Base-by-base conservation (phyloP, 352 stramenopile genomes). In the Pythium rhizo-oryzae region DNA sequence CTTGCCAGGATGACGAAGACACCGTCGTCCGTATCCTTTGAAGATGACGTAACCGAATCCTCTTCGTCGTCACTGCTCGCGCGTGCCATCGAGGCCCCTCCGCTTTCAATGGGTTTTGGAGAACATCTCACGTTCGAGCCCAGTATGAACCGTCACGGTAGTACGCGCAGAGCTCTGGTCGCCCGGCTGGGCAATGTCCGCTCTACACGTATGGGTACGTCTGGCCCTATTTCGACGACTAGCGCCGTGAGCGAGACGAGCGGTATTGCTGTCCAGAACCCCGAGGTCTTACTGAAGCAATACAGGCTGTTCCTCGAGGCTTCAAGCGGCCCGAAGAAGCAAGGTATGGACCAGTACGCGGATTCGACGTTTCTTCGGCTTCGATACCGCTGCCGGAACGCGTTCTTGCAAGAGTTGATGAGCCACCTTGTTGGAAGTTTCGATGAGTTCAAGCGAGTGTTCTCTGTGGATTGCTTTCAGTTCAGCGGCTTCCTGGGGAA, bases 321-420 rank as follows among this genome's bases (percentile, higher is more conserved):
- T 11, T 52, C 75, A 12, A 90, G 79, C 39, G 86, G 84, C 1
- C 67, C 75, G 3, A 67, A 81, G n/a, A 87, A 91, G 65, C 85
- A 83, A 66, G 65, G 69, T 2, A 72, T 93, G 33, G 74, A 82
- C 47, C 70, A 88, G 30, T 90, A 93, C 54, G 74, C 78, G 8
- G 86, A 94, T n/a, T 66, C 84, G 0, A 67, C 89, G 13, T 93
- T 84, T 55, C 61, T 94, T 33, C 78, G 84, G 15, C 80, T 94
- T 33, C 82, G 86, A 1, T 94, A 90, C 53, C 80, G 86, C 53
- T 91, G 86, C 51, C 82, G 84, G 13, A 94, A 90, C 44, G 72
- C 80, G 23, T 94, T 94, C 46, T 70, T 94, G 53, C 86, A 94
- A 75, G 86, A 94, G 57, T 66, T 94, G 2, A 91, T 94, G 81